Base-by-base conservation (phyloP, 805 yeast species). In the Nakazawaea laoshanensis region DNA sequence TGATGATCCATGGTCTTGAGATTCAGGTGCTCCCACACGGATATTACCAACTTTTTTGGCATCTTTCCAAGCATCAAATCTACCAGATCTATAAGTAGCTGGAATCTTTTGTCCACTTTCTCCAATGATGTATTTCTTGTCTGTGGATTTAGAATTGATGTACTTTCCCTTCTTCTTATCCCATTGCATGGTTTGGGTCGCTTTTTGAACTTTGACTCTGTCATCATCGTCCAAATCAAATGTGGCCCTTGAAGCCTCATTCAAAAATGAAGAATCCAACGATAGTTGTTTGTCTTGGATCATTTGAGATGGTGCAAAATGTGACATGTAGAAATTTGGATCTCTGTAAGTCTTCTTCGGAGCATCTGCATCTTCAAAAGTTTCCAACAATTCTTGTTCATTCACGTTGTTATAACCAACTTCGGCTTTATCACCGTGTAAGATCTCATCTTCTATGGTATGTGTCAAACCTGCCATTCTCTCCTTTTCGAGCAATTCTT, bases 51-150 rank as follows among this genome's bases (percentile, higher is more conserved):
- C 49, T 43, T 69, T 73, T 53, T 86, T 72, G 24, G 76, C 74
- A 42, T 76, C 68, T 52, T 82, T 82, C 99, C 99, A 92, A 27
- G 78, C 80, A 35, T 88, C 97, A 49, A 75, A 92, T 43, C 85
- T 76, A 29, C 99, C 99, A 2, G 94, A 77, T 50, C 84, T 70
- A 60, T 77, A 86, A 10, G 92, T 70, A 1, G 98, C 97, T 5
- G 97, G 96, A 30, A 92, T 74, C 52, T 73, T 74, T 47, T 81
- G 87, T 6, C 99, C 99, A 55, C 85, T 79, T 55, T 92, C 99
- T 41, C 97, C 94, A 42, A 86, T 79, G 48, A 92, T 92, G 57
- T 68, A 89, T 59, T 85, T 88, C 58, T 79, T 73, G 49, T 85
- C 94, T 14, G 78, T 63, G 42, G 92, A 84, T 47, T 72, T 77